phyloP scores from a whole-genome alignment of 805 yeast genomes.

The Lipomyces yamadae region DNA sequence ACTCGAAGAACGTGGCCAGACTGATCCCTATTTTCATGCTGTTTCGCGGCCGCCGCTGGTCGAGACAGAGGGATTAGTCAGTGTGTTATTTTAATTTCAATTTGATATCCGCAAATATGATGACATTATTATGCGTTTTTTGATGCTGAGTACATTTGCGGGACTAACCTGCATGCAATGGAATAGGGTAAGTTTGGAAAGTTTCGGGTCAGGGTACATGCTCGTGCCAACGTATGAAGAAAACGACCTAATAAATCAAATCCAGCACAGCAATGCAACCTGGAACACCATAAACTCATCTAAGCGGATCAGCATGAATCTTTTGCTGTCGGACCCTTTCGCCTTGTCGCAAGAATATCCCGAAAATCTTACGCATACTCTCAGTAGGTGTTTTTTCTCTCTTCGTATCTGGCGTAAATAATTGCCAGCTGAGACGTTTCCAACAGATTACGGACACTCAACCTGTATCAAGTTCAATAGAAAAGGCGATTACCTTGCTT shows the following conservation, averaged over 20 bases:
- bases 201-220: not conserved
- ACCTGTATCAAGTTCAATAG: conserved; percentile 70
- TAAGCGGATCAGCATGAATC: conserved; percentile 60
- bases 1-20: conserved; percentile 48
- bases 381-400: conserved; percentile 45
- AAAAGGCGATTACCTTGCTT: conserved; percentile 84
- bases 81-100: no score
- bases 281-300: not conserved
- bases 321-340: conserved; percentile 85
- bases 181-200: not conserved
- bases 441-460: conserved; percentile 51
- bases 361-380: conserved; percentile 73
- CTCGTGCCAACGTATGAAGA: not conserved
- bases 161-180: no score
- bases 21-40: conserved; percentile 54
- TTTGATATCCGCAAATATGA: no score
- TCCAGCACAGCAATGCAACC: not conserved
- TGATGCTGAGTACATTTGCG: no score
- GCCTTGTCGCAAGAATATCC: conserved; percentile 92
- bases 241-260: no score
- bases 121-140: no score
- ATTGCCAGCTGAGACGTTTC: not conserved
- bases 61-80: conserved; percentile 57
- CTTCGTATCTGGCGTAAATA: not conserved
- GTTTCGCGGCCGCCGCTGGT: conserved; percentile 53